phyloP scores from a whole-genome alignment of 108 stramenopile species.

The Schizochytrium sp. region DNA sequence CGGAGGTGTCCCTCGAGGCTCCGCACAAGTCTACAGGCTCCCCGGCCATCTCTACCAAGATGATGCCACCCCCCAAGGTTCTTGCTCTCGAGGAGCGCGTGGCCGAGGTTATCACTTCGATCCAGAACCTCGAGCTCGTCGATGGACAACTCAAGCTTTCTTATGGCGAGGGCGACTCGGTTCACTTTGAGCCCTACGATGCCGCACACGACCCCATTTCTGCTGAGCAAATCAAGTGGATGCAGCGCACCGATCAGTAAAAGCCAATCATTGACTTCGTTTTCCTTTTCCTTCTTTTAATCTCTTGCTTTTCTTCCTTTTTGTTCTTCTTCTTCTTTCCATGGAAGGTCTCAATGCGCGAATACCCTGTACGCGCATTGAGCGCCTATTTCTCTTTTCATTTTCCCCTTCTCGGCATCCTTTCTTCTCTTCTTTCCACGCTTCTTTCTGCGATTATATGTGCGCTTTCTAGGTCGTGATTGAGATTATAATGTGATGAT shows the following conservation, averaged over 20 bases:
- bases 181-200: not conserved
- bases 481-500: too few relatives aligned
- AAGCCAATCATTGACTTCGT: too few relatives aligned
- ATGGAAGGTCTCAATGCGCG: not conserved
- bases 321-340: not conserved
- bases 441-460: too few relatives aligned
- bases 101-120: not conserved
- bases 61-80: not conserved
- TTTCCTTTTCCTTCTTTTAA: too few relatives aligned
- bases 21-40: not conserved
- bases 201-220: not conserved
- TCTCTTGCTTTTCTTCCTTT: not conserved
- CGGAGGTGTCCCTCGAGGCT: not conserved
- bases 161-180: not conserved
- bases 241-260: not conserved
- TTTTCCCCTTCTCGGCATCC: too few relatives aligned
- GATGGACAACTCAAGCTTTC: not conserved
- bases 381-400: not conserved
- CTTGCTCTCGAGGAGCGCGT: not conserved
- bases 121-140: not conserved
- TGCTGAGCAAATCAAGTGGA: not conserved
- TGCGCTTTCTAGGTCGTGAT: too few relatives aligned
- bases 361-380: not conserved
- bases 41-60: slow-evolving; percentile 5
- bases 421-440: too few relatives aligned